Percentiles rank a stretch among this genome's conserved stretches.
Evolutionary conservation across 1,284 basidiomycete species (phyloP).

Genomic region (Cutaneotrichosporon sp.): DNA sequence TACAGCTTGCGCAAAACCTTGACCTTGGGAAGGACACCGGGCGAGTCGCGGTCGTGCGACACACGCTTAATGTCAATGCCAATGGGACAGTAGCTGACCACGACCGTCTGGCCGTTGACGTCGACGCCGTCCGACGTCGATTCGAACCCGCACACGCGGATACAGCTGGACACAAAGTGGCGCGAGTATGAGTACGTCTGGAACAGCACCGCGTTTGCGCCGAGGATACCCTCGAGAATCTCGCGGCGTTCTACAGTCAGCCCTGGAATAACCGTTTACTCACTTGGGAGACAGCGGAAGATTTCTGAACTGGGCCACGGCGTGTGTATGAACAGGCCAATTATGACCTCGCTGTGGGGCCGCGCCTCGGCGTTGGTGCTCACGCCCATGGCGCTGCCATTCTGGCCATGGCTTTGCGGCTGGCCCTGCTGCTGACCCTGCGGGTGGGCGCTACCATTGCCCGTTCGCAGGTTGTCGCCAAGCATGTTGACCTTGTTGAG

Average conservation of each 20-base stretch:
- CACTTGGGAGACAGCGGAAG: slow-evolving; percentile 85
- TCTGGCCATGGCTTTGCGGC: slow-evolving; percentile 22
- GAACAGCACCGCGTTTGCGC: slow-evolving; percentile 93
- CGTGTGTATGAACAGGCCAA: slow-evolving; percentile 94
- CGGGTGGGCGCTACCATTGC: too few relatives aligned
- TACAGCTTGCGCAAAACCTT: slow-evolving; percentile 79
- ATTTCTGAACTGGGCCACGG: slow-evolving; percentile 96
- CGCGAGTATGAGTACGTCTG: slow-evolving; percentile 96
- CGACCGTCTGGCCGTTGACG: slow-evolving; percentile 77
- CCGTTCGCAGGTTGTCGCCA: too few relatives aligned
- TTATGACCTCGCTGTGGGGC: slow-evolving; percentile 48
- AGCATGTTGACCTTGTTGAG: slow-evolving; percentile 17
- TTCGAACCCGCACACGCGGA: slow-evolving; percentile 94
- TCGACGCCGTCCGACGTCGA: slow-evolving; percentile 79
- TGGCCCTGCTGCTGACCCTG: too few relatives aligned
- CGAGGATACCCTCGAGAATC: slow-evolving; percentile 96
- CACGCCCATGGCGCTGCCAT: slow-evolving; percentile 9
- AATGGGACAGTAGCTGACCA: slow-evolving; percentile 87
- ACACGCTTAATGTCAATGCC: slow-evolving; percentile 95
- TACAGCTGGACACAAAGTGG: slow-evolving; percentile 90
- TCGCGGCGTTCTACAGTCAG: slow-evolving; percentile 64
- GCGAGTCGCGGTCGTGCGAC: slow-evolving; percentile 67
- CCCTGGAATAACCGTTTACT: slow-evolving; percentile 34
- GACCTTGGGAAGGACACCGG: slow-evolving; percentile 83
- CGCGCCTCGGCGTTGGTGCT: slow-evolving; percentile 1